Percentiles rank a stretch among this genome's conserved stretches.
Evolutionary conservation across 495 filamentous ascomycete genomes (phyloP).

Genomic region (Hypoxylon cercidicola): DNA sequence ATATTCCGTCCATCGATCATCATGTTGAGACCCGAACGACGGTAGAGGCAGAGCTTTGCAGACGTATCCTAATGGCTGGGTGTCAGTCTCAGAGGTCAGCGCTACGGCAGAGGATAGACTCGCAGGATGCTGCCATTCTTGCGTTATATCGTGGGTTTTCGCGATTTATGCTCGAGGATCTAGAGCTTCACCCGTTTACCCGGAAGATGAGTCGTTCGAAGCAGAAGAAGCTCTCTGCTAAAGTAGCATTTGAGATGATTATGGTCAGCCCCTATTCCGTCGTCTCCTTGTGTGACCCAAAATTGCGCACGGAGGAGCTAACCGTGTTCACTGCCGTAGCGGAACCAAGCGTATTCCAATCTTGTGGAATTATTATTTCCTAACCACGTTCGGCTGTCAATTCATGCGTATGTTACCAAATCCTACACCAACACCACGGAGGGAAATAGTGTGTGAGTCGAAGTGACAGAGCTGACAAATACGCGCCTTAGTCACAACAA

Average conservation of each 20-base stretch:
- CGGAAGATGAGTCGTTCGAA: conserved; percentile 39
- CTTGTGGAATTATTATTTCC: conserved; percentile 53
- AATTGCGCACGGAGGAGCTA: conserved; percentile 1
- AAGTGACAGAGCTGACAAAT: conserved; percentile 13
- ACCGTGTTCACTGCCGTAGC: conserved; percentile 9
- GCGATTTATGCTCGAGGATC: conserved; percentile 60
- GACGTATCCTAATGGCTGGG: conserved; percentile 49
- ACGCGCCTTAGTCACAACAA: conserved; percentile 46
- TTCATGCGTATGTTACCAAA: conserved; percentile 46
- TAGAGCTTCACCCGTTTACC: conserved; percentile 46
- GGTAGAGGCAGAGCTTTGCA: conserved; percentile 49
- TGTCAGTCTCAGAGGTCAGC: conserved; percentile 40
- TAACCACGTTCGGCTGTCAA: conserved; percentile 51
- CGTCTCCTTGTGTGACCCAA: neutral
- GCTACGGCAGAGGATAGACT: conserved; percentile 49
- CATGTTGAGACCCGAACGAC: conserved; percentile 46
- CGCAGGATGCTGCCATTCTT: conserved; percentile 45
- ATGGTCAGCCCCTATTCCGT: conserved; percentile 20
- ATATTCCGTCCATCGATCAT: conserved; percentile 39
- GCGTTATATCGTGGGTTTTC: conserved; percentile 58
- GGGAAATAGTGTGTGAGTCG: neutral
- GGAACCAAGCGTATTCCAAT: conserved; percentile 57
- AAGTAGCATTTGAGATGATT: conserved; percentile 52
- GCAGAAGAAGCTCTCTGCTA: conserved; percentile 49
- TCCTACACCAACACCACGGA: neutral